Conservation (phyloP, 2,329 filamentous ascomycete genomes). For the Talaromyces piceae region DNA sequence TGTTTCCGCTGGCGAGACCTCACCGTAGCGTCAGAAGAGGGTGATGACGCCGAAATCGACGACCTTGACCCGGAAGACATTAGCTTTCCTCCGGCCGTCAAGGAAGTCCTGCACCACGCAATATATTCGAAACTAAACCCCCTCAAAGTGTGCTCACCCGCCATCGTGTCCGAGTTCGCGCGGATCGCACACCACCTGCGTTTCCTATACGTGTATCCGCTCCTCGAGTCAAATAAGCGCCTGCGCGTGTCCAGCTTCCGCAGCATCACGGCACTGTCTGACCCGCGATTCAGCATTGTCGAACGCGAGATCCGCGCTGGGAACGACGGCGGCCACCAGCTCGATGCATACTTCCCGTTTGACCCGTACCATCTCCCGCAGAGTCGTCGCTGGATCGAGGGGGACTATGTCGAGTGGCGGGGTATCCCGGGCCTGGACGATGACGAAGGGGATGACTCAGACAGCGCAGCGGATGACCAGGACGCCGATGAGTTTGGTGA, state of each 20-base stretch:
- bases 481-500: constrained; percentile 39
- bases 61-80: constrained; percentile 61
- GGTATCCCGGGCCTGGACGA: constrained; percentile 63
- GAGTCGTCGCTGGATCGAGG: constrained; percentile 80
- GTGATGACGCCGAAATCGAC: constrained; percentile 47
- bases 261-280: constrained; percentile 29
- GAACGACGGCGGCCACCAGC: constrained; percentile 71
- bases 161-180: constrained; percentile 87
- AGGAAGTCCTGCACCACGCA: constrained; percentile 65
- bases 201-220: constrained; percentile 81
- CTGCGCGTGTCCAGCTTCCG: constrained; percentile 67
- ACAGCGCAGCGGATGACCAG: constrained; percentile 31
- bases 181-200: constrained; percentile 76
- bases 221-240: constrained; percentile 88
- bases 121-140: constrained; percentile 89
- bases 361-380: constrained; percentile 88
- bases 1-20: constrained; percentile 97
- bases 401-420: constrained; percentile 75
- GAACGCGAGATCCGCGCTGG: constrained; percentile 51
- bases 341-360: constrained; percentile 95
- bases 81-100: constrained; percentile 67
- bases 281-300: constrained; percentile 34
- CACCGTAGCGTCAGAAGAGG: constrained; percentile 50
- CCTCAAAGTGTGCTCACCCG: constrained; percentile 84
- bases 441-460: constrained; percentile 36